Base-by-base conservation (phyloP, 495 filamentous ascomycete genomes). In the Talaromyces thailandensis region DNA sequence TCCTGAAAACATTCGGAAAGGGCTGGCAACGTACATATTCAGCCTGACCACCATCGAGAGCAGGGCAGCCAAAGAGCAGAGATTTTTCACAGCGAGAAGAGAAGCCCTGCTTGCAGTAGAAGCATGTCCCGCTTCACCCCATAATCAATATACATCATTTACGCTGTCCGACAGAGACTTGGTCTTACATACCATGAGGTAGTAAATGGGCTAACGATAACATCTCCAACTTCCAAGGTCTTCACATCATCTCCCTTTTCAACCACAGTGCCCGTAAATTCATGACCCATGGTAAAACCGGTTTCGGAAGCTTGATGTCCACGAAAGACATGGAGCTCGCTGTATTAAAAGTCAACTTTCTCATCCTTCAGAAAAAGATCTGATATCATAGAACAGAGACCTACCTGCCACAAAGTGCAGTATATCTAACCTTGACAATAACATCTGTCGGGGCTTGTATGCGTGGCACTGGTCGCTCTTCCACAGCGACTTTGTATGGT, bases 341-440 rank as follows among this genome's bases (percentile, higher is more conserved):
- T 96, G 65, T 21, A 48, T 37, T 24, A 45, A 52, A 16, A 61
- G 58, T 14, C 29, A 25, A 26, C 37, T 35, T 35, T 35, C 1
- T 35, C 0, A 6, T 7, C 31, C 9, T n/a, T n/a, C n/a, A n/a
- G 3, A 28, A 2, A 35, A 35, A 6, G 31, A 12, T 35, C 1
- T 35, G 1, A 6, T 35, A 7, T 35, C 2, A 28, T 28, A 63
- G 11, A 6, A 52, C 16, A 50, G 28, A 43, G 43, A 64, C 84
- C 70, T 75, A 93, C 92, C 90, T 92, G 66, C 93, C 93, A 73
- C 93, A 97, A 45, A 98, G 82, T 25, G 91, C 93, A 16, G 92
- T 91, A 68, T 90, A 88, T 58, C 82, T 81, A 55, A 96, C 91
- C 73, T 92, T 93, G 64, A 96, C 85, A 60, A 98, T 84, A 60